Evolutionary conservation across 139 green algal species (phyloP).

Genomic region (Klebsormidium nitens): DNA sequence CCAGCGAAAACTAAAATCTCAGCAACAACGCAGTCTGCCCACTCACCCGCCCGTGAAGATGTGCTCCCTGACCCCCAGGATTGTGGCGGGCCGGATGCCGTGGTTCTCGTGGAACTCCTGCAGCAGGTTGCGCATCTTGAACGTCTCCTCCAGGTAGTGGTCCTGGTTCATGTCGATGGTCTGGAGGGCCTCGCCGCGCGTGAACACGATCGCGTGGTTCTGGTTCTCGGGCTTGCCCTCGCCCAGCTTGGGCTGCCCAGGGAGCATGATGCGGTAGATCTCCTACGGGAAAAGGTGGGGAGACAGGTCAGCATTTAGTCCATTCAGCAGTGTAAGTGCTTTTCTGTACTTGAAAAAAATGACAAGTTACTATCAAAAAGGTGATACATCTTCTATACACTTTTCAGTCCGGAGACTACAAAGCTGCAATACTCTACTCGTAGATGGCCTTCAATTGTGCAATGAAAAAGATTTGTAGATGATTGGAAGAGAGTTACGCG

Average conservation of each 20-base stretch:
- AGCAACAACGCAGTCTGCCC: constrained; percentile 10
- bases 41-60: constrained; percentile 45
- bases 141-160: constrained; percentile 30
- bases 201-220: constrained; percentile 44
- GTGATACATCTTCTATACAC: too few species aligned
- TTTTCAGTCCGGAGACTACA: too few species aligned
- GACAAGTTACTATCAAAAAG: too few species aligned
- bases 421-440: too few species aligned
- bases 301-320: too few species aligned
- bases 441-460: too few species aligned
- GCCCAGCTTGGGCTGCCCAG: constrained; percentile 28
- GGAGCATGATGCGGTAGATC: constrained; percentile 32
- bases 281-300: too few species aligned
- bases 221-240: constrained; percentile 46
- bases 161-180: constrained; percentile 46
- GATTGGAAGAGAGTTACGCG: too few species aligned
- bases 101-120: constrained; percentile 12
- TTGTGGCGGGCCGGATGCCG: not conserved
- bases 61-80: constrained; percentile 40
- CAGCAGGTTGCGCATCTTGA: constrained; percentile 37
- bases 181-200: constrained; percentile 36
- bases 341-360: too few species aligned
- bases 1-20: not conserved
- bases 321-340: too few species aligned
- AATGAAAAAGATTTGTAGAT: too few species aligned